These are phyloP conservation scores for Podaxis pistillaris DNA, from an alignment of 768 basidiomycete species.

Conservation along the genomic window DNA sequence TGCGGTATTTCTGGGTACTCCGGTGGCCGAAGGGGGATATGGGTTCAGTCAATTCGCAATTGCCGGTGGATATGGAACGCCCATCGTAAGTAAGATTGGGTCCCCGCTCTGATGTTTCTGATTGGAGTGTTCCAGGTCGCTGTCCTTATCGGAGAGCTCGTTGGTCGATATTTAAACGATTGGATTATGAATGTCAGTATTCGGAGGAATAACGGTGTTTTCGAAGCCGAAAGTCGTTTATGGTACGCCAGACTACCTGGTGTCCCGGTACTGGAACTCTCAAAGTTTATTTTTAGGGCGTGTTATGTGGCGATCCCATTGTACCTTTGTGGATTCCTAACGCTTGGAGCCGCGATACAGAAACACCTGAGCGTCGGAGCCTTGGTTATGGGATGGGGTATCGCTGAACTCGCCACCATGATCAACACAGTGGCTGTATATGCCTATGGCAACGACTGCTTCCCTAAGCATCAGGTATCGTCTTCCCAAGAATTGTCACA, in stretches of 20 bases:
- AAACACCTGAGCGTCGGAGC: conserved; percentile 44
- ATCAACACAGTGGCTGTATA: conserved; percentile 52
- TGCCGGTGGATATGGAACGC: conserved; percentile 11
- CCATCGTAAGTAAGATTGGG: not conserved
- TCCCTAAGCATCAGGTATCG: conserved; percentile 29
- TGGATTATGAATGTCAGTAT: conserved; percentile 29
- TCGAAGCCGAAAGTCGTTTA: conserved; percentile 44
- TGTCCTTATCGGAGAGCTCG: conserved; percentile 33
- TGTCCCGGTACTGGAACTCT: no score
- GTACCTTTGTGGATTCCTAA: conserved; percentile 53
- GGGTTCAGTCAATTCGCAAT: conserved; percentile 13
- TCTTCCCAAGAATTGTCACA: not conserved
- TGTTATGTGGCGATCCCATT: conserved; percentile 52
- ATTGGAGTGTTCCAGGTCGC: conserved; percentile 27
- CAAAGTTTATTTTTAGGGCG: conserved; percentile 32
- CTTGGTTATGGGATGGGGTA: conserved; percentile 60
- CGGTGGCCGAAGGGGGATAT: conserved; percentile 1
- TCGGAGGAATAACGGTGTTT: conserved; percentile 35
- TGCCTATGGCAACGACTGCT: conserved; percentile 31
- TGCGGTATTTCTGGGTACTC: conserved; percentile 22
- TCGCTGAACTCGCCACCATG: conserved; percentile 47
- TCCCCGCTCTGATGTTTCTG: conserved; percentile 30
- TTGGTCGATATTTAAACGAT: conserved; percentile 36
- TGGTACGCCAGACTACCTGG: conserved; percentile 33
- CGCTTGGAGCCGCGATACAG: conserved; percentile 49